phyloP scores from a whole-genome alignment of 176 grass and related monocot species.

The Phoenix roebelenii region DNA sequence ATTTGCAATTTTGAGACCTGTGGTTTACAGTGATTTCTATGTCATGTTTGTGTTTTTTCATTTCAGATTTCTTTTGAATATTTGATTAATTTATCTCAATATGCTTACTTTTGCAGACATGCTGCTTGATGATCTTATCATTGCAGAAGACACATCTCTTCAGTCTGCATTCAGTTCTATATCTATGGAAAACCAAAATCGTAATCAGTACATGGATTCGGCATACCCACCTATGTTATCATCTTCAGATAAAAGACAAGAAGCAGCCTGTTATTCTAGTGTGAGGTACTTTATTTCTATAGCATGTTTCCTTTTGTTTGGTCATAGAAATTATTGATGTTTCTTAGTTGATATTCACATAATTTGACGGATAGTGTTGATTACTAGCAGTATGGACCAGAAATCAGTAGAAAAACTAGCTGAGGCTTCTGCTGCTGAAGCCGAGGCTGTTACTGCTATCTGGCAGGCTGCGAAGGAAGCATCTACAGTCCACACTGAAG shows the following conservation, averaged over 20 bases:
- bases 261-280: constrained; percentile 4
- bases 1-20: no score
- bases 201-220: constrained; percentile 28
- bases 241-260: constrained; percentile 44
- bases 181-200: constrained; percentile 47
- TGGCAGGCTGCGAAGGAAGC: constrained; percentile 86
- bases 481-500: constrained; percentile 64
- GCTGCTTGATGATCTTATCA: constrained; percentile 79
- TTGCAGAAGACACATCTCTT: constrained; percentile 83
- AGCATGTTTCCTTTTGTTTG: background rate
- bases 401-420: constrained; percentile 88
- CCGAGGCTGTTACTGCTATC: constrained; percentile 88
- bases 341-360: constrained; percentile 7
- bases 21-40: background rate
- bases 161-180: constrained; percentile 48
- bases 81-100: background rate
- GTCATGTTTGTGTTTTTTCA: background rate
- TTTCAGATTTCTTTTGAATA: background rate
- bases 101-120: constrained; percentile 49
- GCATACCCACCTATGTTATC: constrained; percentile 39
- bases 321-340: constrained; percentile 5
- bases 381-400: constrained; percentile 41
- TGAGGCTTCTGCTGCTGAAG: constrained; percentile 86
- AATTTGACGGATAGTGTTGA: background rate
- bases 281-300: constrained; percentile 19